Conservation (phyloP, 495 filamentous ascomycete genomes). For the Hyaloscypha hepaticicola region DNA sequence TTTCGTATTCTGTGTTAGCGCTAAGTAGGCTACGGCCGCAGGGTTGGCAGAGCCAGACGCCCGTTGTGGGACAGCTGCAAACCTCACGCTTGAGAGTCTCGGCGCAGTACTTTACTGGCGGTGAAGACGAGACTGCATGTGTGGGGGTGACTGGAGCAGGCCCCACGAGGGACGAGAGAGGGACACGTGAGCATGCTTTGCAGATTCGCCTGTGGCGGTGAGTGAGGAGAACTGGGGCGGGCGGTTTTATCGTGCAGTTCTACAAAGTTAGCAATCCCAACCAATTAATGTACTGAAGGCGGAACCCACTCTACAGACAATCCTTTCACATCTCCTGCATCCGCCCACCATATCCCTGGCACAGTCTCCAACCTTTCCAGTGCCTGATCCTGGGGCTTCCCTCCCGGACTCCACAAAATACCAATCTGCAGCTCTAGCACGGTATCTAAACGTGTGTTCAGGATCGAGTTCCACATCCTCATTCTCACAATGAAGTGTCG, state of each 20-base stretch:
- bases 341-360: conserved; percentile 82
- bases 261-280: conserved; percentile 35
- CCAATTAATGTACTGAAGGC: neutral
- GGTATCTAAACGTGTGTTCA: conserved; percentile 48
- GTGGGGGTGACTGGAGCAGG: conserved; percentile 2
- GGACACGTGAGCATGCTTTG: conserved; percentile 63
- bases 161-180: conserved; percentile 45
- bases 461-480: conserved; percentile 51
- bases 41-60: conserved; percentile 76
- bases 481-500: conserved; percentile 76
- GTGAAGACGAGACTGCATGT: neutral
- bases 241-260: conserved; percentile 85
- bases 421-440: conserved; percentile 50
- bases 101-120: conserved; percentile 18
- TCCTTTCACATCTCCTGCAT: conserved; percentile 72
- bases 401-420: conserved; percentile 48
- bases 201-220: conserved; percentile 79
- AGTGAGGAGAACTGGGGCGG: conserved; percentile 56
- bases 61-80: conserved; percentile 62
- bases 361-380: conserved; percentile 68
- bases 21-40: conserved; percentile 69
- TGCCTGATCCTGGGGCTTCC: conserved; percentile 12
- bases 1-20: conserved; percentile 68
- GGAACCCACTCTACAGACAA: conserved; percentile 72
- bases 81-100: conserved; percentile 55